Evolutionary conservation across 2,329 filamentous ascomycete genomes (phyloP).

Genomic region (Botrytis aclada): DNA sequence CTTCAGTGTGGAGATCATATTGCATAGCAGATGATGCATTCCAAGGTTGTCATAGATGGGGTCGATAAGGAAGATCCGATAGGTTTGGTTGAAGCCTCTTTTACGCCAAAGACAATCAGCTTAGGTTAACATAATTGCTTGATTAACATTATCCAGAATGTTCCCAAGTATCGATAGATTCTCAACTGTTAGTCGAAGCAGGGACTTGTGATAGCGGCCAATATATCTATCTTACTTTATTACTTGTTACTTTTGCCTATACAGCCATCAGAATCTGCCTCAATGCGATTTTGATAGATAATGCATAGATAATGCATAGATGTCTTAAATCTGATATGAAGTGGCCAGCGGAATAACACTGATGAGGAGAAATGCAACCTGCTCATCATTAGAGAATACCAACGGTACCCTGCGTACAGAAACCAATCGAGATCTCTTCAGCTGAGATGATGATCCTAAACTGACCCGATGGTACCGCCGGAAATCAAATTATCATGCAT

Average conservation of each 20-base stretch:
- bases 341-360: neutral
- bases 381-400: neutral
- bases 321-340: neutral
- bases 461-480: neutral
- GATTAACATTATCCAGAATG: neutral
- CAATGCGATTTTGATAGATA: neutral
- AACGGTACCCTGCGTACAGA: neutral
- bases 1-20: neutral
- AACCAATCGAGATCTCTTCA: neutral
- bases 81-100: neutral
- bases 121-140: neutral
- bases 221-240: neutral
- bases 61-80: neutral
- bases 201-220: neutral
- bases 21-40: constrained; percentile 1
- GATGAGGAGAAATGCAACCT: neutral
- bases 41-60: neutral
- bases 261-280: neutral
- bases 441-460: neutral
- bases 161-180: neutral
- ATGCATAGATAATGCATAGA: neutral
- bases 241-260: neutral
- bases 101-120: neutral
- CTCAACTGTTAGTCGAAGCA: neutral
- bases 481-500: neutral